phyloP scores from a whole-genome alignment of 2,329 filamentous ascomycete species.

The Ceratocystis colombiana region DNA sequence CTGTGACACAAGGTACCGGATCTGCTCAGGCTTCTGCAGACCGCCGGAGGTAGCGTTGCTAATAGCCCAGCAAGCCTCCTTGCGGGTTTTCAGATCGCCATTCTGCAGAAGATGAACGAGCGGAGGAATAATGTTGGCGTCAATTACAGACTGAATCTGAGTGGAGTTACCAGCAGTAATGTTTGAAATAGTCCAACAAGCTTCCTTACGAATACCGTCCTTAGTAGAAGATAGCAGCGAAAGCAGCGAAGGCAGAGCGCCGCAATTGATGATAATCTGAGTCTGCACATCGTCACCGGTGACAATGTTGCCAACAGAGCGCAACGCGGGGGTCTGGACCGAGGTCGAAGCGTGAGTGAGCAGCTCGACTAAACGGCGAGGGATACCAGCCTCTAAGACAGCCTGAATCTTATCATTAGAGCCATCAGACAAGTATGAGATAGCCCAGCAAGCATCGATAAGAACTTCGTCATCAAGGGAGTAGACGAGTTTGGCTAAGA shows the following conservation, averaged over 20 bases:
- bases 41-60: conserved; percentile 96
- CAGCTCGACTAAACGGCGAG: conserved; percentile 88
- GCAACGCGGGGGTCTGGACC: conserved; percentile 91
- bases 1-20: conserved; percentile 83
- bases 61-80: conserved; percentile 99
- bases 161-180: conserved; percentile 96
- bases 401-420: conserved; percentile 99
- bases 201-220: conserved; percentile 97
- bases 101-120: conserved; percentile 93
- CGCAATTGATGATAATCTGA: conserved; percentile 98
- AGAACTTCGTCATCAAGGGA: conserved; percentile 96
- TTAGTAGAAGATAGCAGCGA: conserved; percentile 93
- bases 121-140: conserved; percentile 92
- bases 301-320: conserved; percentile 97
- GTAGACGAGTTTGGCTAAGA: conserved; percentile 94
- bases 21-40: conserved; percentile 97
- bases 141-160: conserved; percentile 93
- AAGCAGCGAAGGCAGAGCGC: conserved; percentile 80
- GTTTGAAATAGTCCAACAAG: conserved; percentile 99
- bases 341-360: conserved; percentile 98
- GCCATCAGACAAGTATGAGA: conserved; percentile 95
- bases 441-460: conserved; percentile 99
- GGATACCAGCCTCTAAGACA: conserved; percentile 96
- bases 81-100: conserved; percentile 96
- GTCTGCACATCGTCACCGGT: conserved; percentile 98